phyloP scores from a whole-genome alignment of 768 basidiomycete species.

The Xanthoconium stramineum region DNA sequence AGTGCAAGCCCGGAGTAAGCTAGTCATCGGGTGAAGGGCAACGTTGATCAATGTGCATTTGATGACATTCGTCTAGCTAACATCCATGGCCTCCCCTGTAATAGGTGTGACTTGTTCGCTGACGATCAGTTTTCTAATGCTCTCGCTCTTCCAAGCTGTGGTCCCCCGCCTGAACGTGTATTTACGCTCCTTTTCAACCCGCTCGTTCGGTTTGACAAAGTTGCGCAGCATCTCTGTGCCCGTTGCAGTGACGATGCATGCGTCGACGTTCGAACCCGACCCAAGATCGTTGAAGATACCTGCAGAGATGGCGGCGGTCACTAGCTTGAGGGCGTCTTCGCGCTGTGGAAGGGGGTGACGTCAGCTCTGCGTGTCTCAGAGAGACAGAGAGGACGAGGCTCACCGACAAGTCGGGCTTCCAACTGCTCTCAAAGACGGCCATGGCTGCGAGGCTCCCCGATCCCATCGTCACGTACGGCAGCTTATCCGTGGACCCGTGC shows the following conservation, averaged over 20 bases:
- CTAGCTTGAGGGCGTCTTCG: conserved; percentile 76
- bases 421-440: conserved; percentile 92
- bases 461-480: conserved; percentile 99
- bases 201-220: conserved; percentile 86
- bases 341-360: conserved; percentile 44
- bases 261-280: conserved; percentile 98
- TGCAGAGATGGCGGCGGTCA: conserved; percentile 82
- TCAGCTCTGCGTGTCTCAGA: neutral
- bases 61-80: conserved; percentile 42
- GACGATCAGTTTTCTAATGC: conserved; percentile 66
- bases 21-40: neutral
- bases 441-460: conserved; percentile 95
- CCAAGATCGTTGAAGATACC: conserved; percentile 99
- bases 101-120: conserved; percentile 62
- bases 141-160: conserved; percentile 85
- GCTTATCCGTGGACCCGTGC: conserved; percentile 97
- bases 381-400: conserved; percentile 19
- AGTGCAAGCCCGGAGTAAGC: neutral
- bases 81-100: conserved; percentile 77
- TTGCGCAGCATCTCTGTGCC: conserved; percentile 93
- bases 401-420: conserved; percentile 81
- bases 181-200: conserved; percentile 71
- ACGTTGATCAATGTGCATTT: conserved; percentile 2
- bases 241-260: conserved; percentile 86
- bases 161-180: conserved; percentile 79